Evolutionary conservation across 306 rosid genomes (phyloP), one percentile per base, ranked within the genome.

Genomic region (Corylus avellana): DNA sequence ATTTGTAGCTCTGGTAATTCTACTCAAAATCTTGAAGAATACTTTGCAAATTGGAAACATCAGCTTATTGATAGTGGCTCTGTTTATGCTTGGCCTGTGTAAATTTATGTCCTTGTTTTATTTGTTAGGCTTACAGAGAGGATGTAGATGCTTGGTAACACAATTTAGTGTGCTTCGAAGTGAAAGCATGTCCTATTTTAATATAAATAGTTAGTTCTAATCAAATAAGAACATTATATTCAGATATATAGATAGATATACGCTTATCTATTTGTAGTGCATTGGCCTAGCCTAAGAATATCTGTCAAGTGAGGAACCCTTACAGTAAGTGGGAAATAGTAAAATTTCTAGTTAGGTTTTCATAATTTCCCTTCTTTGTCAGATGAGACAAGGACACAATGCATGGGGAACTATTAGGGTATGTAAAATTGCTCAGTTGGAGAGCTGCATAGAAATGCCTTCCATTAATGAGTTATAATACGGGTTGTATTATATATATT

Each of bases 21-120:
- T 8, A 56, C 22, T 71, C 22, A 25, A 50, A 70, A 50, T 81
- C 37, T 76, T 49, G 12, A 37, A 39, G 18, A 50, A 71, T 51
- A 70, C 20, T 18, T 82, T 63, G 71, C 17, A 74, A 32, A 20
- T 32, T 49, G 51, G 70, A 70, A 57, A 25, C 44, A n/a, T 29
- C 25, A 62, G 12, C 72, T 50, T 79, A 47, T 57, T 76, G 39
- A 79, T 79, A 58, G 56, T 47, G 78, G 71, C 49, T 62, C 72
- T 75, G 58, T 79, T 58, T 39, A 54, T 25, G 29, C 69, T 10
- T 37, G 37, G 54, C 37, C 20, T 55, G 13, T 11, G 53, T 48
- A 48, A 1, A 48, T 48, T 42, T 9, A 10, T 48, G 53, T 48
- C 3, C 14, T 48, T 48, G 13, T 48, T 48, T 48, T 10, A 48